Base-by-base conservation (phyloP, 1,139 yeast genomes). In the Spathaspora sp. region DNA sequence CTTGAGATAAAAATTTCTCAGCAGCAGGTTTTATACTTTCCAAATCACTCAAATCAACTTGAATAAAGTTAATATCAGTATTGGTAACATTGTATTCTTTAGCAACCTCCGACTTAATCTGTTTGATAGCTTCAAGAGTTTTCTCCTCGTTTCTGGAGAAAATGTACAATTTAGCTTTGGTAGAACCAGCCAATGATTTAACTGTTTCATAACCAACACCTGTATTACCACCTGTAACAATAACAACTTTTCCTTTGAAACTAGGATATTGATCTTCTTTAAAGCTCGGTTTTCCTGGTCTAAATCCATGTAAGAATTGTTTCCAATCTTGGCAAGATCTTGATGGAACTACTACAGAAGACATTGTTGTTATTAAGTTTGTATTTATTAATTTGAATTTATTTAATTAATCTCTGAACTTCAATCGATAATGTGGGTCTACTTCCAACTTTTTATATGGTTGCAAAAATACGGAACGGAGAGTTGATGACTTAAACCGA, bases 1-100 rank as follows among this genome's bases (percentile, higher is more conserved):
- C 61, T 9, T 43, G 27, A 4, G 33, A 17, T 47, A 63, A 52
- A 44, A 78, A 60, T 38, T 65, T 56, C 9, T 59, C 55, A 13
- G 65, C 72, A 2, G 73, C 78, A 2, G 72, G 68, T 50, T 67
- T 70, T 43, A 80, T 63, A 0, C 75, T 64, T 10, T 67, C 54
- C 47, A 81, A 64, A 54, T 80, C 82, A 34, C 66, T 54, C 44
- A 74, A 68, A 54, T 81, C 84, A 24, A 72, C 45, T 40, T 54
- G 45, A 26, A 63, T 54, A 24, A 67, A 42, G 51, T 58, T 41
- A 16, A 70, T 45, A 2, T 50, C 45, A 26, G 50, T 40, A 13
- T 42, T 16, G 2, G 26, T 11, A 20, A 49, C 45, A 38, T 51
- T 50, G 26, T 50, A 53, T 26, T 52, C 53, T 49, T 47, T 50